Conservation (phyloP, 2,329 filamentous ascomycete genomes). For the Apiospora aurea region DNA sequence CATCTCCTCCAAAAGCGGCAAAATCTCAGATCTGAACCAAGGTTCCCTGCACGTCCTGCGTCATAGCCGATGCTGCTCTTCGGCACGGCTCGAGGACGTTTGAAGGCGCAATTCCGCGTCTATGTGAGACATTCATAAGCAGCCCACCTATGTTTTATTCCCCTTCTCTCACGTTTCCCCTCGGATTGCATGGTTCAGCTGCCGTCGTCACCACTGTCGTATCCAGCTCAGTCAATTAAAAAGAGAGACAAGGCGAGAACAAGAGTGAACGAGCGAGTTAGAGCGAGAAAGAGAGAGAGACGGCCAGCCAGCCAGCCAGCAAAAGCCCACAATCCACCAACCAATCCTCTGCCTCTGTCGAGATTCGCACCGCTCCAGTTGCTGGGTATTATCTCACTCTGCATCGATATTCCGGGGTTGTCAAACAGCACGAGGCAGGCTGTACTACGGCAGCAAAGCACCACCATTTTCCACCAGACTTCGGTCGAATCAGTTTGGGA, state of each 20-base stretch:
- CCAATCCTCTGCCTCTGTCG: not conserved
- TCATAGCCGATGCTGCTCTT: conserved; percentile 26
- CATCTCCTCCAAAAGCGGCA: conserved; percentile 21
- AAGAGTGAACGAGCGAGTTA: not conserved
- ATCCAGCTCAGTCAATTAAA: not conserved
- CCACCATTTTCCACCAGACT: conserved; percentile 1
- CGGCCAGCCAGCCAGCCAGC: not conserved
- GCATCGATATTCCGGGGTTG: conserved; percentile 1
- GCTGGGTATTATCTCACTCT: not conserved
- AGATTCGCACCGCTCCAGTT: not conserved
- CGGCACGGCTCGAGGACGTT: conserved; percentile 26
- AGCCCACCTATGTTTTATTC: not conserved
- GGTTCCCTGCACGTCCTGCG: conserved; percentile 22
- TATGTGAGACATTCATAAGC: conserved; percentile 24
- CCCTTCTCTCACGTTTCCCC: not conserved
- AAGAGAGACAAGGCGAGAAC: conserved; percentile 14
- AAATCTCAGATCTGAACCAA: conserved; percentile 24
- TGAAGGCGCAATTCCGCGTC: conserved; percentile 23
- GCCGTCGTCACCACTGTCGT: not conserved
- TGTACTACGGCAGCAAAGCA: not conserved
- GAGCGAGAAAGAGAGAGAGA: not conserved
- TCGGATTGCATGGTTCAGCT: not conserved
- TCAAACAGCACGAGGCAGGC: not conserved
- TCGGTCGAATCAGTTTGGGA: conserved; percentile 39
- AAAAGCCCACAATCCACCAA: not conserved